phyloP scores from a whole-genome alignment of 768 basidiomycete genomes.

The Naematelia aurantialba region DNA sequence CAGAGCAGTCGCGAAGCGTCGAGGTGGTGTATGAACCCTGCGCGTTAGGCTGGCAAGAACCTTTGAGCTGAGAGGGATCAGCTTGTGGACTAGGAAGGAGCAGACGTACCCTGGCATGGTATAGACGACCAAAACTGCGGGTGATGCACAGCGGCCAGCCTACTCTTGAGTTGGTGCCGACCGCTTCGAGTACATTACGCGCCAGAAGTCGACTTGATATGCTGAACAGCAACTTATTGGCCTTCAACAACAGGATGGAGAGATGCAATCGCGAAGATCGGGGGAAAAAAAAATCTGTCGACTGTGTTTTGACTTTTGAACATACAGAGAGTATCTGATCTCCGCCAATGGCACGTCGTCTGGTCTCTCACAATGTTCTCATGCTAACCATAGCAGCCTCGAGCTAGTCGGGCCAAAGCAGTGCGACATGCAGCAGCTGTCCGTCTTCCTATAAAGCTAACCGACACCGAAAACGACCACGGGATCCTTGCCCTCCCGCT shows the following conservation, averaged over 20 bases:
- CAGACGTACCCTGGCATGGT: too few species aligned
- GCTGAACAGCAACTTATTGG: too few species aligned
- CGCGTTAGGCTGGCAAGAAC: background rate
- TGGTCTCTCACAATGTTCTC: background rate
- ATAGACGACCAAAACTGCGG: too few species aligned
- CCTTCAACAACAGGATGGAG: too few species aligned
- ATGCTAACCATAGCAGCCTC: slow-evolving; percentile 9
- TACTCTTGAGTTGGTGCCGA: too few species aligned
- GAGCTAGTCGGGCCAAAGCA: slow-evolving; percentile 17
- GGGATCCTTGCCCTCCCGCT: background rate
- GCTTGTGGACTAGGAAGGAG: background rate
- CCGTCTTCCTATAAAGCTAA: slow-evolving; percentile 14
- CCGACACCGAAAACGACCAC: background rate
- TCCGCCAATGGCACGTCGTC: background rate
- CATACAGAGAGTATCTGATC: background rate
- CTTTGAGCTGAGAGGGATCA: background rate
- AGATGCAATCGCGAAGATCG: too few species aligned
- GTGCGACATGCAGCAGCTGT: slow-evolving; percentile 27
- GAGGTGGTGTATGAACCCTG: background rate
- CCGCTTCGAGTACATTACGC: too few species aligned
- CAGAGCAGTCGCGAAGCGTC: slow-evolving; percentile 11
- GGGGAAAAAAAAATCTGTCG: too few species aligned
- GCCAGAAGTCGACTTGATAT: too few species aligned
- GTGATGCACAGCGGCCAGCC: too few species aligned
- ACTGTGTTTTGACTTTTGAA: background rate